Evolutionary conservation across 2,329 filamentous ascomycete genomes (phyloP), one percentile per base, ranked within the genome.

Genomic region (Aspergillus quadrilineatus): DNA sequence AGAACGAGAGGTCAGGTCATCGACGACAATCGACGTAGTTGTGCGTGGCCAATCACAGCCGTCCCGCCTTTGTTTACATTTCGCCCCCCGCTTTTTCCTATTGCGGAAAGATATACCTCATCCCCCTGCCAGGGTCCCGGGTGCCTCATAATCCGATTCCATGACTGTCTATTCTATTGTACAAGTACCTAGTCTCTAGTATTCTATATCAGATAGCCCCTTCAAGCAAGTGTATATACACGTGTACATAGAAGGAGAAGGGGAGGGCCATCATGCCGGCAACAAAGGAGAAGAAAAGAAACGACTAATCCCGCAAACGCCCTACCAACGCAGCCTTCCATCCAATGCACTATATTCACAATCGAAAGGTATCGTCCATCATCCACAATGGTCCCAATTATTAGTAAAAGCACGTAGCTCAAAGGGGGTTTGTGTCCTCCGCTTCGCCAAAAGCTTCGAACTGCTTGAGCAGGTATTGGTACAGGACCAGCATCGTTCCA

Each of bases 401-500:
- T 5, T 37, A 12, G 51, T 22, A 22, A 22, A 22, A 37, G n/a
- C 14, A n/a, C 34, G 30, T 26, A 50, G 29, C 48, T 58, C 34
- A 64, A 14, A 68, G 58, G 17, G 63, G 60, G 15, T 45, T 52
- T 29, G 63, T 42, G 51, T 69, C 70, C 28, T 65, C 63, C 8
- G 58, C 32, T n/a, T 51, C 56, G 43, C 71, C 75, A 65, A 79
- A 76, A n/a, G 75, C 64, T 57, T 92, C 89, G 63, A 97, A 82
- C 74, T 87, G 85, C 67, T 89, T 87, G 69, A 97, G 77, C 55
- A 97, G 79, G 58, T 87, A 89, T 77, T 97, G 93, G 74, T 97
- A 97, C 72, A 97, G 80, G 65, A 97, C 92, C 70, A 97, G 80
- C 93, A 97, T 97, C 63, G 91, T 96, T 42, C 92, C 90, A 69